Conservation (phyloP, 345 rosid species). For the Aquilaria yunnanensis region DNA sequence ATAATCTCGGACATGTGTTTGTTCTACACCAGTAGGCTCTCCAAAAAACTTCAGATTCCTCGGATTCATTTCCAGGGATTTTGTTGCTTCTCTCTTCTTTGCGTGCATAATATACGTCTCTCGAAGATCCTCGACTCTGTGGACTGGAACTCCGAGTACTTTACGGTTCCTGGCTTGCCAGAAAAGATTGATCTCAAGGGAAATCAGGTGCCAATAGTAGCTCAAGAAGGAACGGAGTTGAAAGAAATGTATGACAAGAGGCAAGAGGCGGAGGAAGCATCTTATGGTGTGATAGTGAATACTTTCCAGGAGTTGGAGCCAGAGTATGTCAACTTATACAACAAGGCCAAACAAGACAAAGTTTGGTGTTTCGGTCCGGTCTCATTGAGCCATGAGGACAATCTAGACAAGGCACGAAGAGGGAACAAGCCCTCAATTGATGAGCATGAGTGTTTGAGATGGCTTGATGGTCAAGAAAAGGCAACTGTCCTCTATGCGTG, state of each 20-base stretch:
- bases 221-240: background rate
- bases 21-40: conserved; percentile 25
- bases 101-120: conserved; percentile 9
- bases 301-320: conserved; percentile 40
- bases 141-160: conserved; percentile 13
- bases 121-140: conserved; percentile 15
- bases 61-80: conserved; percentile 37
- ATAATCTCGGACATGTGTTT: conserved; percentile 36
- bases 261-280: conserved; percentile 14
- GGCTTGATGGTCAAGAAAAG: conserved; percentile 34
- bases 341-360: conserved; percentile 21
- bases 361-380: conserved; percentile 53
- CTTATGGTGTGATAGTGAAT: conserved; percentile 35
- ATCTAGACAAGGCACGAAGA: conserved; percentile 28
- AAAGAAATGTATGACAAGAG: conserved; percentile 9
- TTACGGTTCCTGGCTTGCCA: conserved; percentile 24
- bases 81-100: conserved; percentile 30
- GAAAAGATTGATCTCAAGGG: conserved; percentile 28
- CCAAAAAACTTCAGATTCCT: conserved; percentile 33
- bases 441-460: conserved; percentile 24
- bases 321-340: conserved; percentile 27
- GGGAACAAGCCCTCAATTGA: conserved; percentile 21
- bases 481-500: conserved; percentile 46
- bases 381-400: conserved; percentile 23
- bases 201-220: conserved; percentile 21